These are phyloP conservation scores for Lentinula novae-zelandiae DNA, from an alignment of 1,284 basidiomycete genomes.

Conservation along the genomic window DNA sequence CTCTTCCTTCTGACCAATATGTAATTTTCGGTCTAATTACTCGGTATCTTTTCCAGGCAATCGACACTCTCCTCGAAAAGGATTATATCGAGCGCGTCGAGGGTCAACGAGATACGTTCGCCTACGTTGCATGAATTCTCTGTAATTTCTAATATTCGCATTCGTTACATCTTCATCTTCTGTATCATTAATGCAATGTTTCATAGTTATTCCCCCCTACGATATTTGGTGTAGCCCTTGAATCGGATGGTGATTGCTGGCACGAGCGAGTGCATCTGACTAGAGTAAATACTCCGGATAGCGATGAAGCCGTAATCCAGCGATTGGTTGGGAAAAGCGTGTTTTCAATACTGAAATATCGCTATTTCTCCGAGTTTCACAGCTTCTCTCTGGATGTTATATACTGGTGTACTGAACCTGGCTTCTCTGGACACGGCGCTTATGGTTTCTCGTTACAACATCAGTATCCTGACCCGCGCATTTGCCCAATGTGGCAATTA, in stretches of 20 bases:
- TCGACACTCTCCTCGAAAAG: constrained; percentile 94
- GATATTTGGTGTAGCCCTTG: background rate
- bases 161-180: background rate
- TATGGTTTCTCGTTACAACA: background rate
- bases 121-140: constrained; percentile 59
- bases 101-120: constrained; percentile 75
- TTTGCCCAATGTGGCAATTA: background rate
- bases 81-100: constrained; percentile 96
- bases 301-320: background rate
- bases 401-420: background rate
- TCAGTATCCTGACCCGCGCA: background rate
- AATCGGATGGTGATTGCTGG: background rate
- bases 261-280: background rate
- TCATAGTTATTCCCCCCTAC: background rate
- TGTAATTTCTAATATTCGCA: constrained; percentile 10
- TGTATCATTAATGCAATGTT: constrained; percentile 10
- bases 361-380: background rate
- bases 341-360: background rate
- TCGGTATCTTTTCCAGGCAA: constrained; percentile 57
- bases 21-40: background rate
- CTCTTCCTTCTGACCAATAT: background rate
- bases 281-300: background rate
- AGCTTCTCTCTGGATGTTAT: background rate
- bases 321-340: background rate
- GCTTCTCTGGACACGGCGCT: background rate